phyloP scores from a whole-genome alignment of 2,329 filamentous ascomycete genomes.

The Diplocarpon rosae region DNA sequence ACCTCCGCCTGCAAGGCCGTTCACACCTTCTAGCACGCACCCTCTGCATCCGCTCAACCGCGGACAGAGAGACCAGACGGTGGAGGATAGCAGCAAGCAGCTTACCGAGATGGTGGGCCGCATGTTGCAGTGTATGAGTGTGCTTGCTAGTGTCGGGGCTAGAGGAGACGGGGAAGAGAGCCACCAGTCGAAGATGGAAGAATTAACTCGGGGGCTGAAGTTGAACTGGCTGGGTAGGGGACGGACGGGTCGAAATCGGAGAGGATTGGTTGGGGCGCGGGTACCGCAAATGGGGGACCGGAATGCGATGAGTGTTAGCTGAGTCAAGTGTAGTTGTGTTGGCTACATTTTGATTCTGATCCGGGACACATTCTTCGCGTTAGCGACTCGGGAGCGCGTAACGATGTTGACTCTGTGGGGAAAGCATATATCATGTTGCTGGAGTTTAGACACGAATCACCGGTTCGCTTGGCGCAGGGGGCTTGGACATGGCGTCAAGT shows the following conservation, averaged over 20 bases:
- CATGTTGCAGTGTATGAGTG: slow-evolving; percentile 93
- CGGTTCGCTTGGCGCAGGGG: too few relatives aligned
- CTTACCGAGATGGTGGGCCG: slow-evolving; percentile 89
- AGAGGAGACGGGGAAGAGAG: slow-evolving; percentile 44
- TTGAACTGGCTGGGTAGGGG: slow-evolving; percentile 94
- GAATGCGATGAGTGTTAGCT: background rate
- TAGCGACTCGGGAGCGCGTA: too few relatives aligned
- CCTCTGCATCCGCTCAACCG: slow-evolving; percentile 14
- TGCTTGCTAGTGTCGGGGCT: slow-evolving; percentile 61
- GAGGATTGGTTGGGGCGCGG: slow-evolving; percentile 60
- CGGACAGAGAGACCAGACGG: slow-evolving; percentile 31
- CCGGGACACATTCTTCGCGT: too few relatives aligned
- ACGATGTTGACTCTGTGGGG: too few relatives aligned
- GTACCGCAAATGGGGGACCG: slow-evolving; percentile 14
- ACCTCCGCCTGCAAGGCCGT: slow-evolving; percentile 22
- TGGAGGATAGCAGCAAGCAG: slow-evolving; percentile 57
- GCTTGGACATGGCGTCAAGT: too few relatives aligned
- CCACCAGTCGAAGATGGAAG: slow-evolving; percentile 66
- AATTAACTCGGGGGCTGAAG: slow-evolving; percentile 78
- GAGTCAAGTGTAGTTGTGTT: background rate
- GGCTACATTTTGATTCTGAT: too few relatives aligned
- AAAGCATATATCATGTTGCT: too few relatives aligned
- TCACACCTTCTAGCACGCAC: slow-evolving; percentile 23
- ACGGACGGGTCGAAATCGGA: slow-evolving; percentile 75
- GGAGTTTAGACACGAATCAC: too few relatives aligned